These are phyloP conservation scores for Suillus subaureus DNA, from an alignment of 768 basidiomycete species.

Conservation along the genomic window DNA sequence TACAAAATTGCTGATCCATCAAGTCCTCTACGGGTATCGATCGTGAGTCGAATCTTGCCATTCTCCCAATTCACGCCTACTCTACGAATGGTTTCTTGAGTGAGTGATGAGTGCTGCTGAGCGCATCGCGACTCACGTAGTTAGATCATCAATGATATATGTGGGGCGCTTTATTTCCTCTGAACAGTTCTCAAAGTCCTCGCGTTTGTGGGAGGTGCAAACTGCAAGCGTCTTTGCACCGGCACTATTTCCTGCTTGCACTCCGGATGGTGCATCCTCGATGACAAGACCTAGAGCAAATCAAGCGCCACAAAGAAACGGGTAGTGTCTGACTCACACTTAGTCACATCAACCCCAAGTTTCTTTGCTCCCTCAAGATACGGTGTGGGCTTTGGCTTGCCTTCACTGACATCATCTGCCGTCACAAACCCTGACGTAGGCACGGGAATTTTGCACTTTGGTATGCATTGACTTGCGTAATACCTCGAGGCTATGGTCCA, in stretches of 20 bases:
- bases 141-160: conserved; percentile 70
- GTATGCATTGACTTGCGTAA: conserved; percentile 69
- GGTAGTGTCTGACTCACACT: conserved; percentile 45
- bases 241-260: conserved; percentile 73
- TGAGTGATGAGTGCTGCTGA: background rate
- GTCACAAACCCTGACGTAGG: conserved; percentile 69
- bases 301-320: background rate
- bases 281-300: conserved; percentile 71
- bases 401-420: conserved; percentile 56
- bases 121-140: conserved; percentile 46
- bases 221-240: conserved; percentile 80
- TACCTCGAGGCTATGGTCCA: conserved; percentile 62
- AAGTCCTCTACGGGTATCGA: conserved; percentile 1
- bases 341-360: conserved; percentile 54
- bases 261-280: conserved; percentile 87
- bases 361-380: conserved; percentile 76
- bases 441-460: conserved; percentile 59
- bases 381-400: conserved; percentile 84
- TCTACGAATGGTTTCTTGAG: background rate
- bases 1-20: background rate
- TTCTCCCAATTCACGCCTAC: conserved; percentile 2
- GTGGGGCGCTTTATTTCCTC: conserved; percentile 47
- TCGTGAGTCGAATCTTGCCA: background rate
- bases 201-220: conserved; percentile 74
- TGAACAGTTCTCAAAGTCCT: conserved; percentile 51